Evolutionary conservation across 1,139 yeast species (phyloP).

Genomic region (Lodderomyces jiufengensis): DNA sequence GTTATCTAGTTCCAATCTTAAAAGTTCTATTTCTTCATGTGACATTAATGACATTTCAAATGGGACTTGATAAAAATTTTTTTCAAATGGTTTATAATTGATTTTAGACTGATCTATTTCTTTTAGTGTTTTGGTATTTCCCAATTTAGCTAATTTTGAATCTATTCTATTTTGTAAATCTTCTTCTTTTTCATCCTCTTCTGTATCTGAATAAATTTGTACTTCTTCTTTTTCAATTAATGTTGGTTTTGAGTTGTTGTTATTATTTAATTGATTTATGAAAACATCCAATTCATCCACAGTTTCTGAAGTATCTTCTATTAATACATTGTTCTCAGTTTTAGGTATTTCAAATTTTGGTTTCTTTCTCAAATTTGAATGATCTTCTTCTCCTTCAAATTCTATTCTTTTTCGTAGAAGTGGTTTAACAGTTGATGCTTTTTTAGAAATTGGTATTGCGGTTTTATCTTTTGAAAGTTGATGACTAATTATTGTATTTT

Average conservation of each 20-base stretch:
- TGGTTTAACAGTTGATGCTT: not conserved
- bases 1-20: conserved; percentile 59
- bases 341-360: conserved; percentile 28
- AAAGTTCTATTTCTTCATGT: conserved; percentile 48
- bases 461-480: not conserved
- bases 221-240: conserved; percentile 6
- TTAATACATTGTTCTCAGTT: conserved; percentile 7
- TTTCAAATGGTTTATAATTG: conserved; percentile 53
- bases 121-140: conserved; percentile 32
- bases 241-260: not conserved
- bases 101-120: conserved; percentile 44
- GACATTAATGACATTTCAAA: conserved; percentile 47
- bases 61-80: conserved; percentile 63
- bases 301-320: conserved; percentile 12
- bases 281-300: conserved; percentile 24
- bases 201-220: not conserved
- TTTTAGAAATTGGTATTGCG: not conserved
- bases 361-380: conserved; percentile 16
- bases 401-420: conserved; percentile 1
- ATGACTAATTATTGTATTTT: not conserved
- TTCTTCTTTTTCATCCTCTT: conserved; percentile 14
- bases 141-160: conserved; percentile 28
- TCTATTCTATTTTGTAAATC: conserved; percentile 22
- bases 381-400: conserved; percentile 9
- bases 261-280: conserved; percentile 10